Conservation (phyloP, 106 monocot species). For the Dendrobium nobile region DNA sequence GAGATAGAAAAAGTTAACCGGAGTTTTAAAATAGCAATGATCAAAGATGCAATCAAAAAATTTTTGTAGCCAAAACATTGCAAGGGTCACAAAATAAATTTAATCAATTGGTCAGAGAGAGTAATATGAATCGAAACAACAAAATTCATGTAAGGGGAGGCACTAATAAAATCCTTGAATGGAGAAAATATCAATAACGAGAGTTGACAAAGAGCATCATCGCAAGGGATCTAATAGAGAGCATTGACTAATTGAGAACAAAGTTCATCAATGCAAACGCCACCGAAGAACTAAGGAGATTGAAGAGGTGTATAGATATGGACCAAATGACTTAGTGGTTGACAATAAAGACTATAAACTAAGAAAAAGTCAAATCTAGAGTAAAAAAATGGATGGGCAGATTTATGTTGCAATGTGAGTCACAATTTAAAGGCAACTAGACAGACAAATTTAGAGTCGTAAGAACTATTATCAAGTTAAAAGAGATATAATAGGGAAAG, state of each 20-base stretch:
- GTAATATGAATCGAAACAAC: too few relatives aligned
- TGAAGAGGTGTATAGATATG: background rate
- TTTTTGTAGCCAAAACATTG: background rate
- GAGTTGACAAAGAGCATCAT: background rate
- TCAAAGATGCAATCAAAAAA: background rate
- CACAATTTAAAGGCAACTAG: background rate
- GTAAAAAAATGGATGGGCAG: background rate
- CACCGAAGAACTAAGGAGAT: background rate
- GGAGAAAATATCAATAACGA: background rate
- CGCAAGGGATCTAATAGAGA: background rate
- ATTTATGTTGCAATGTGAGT: background rate
- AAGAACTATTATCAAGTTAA: background rate
- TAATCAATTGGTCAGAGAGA: background rate
- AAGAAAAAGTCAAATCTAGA: background rate
- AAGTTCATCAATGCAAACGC: background rate
- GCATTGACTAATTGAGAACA: background rate
- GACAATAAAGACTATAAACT: background rate
- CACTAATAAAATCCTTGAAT: background rate
- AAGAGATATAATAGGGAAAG: background rate
- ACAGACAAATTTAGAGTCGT: background rate
- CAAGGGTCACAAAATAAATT: background rate
- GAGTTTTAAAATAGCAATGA: background rate
- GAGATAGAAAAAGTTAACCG: background rate
- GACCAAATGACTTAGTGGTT: background rate
- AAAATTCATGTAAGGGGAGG: background rate